phyloP scores from a whole-genome alignment of 116 monocot species.

The Dioscorea cayenensis region DNA sequence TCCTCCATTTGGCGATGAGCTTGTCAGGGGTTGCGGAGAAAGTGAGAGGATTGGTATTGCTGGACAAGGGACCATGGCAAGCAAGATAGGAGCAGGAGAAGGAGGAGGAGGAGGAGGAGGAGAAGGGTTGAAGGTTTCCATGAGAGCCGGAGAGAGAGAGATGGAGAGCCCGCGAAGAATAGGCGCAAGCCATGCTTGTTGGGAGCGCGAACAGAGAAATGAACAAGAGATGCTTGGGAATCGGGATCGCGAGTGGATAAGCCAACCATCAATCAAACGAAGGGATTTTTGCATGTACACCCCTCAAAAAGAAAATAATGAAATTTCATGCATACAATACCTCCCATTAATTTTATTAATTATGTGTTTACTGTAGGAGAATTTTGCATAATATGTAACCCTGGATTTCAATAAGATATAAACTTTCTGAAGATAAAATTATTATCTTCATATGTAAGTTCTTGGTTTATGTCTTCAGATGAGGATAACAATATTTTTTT shows the following conservation, averaged over 20 bases:
- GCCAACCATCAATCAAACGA: no score
- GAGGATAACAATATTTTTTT: no score
- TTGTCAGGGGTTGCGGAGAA: not conserved
- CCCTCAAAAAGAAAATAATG: no score
- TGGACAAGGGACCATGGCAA: not conserved
- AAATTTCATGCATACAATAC: no score
- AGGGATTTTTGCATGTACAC: no score
- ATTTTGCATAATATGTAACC: no score
- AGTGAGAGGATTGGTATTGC: not conserved
- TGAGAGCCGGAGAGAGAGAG: not conserved
- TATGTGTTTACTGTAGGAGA: no score
- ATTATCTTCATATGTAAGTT: no score
- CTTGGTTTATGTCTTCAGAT: no score
- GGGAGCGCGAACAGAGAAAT: not conserved
- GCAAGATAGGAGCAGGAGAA: not conserved
- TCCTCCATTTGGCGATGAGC: conserved; percentile 36
- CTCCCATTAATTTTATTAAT: no score
- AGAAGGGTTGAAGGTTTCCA: not conserved
- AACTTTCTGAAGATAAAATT: no score
- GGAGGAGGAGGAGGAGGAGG: not conserved
- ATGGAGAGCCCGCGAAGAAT: not conserved
- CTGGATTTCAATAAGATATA: no score
- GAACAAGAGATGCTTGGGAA: not conserved
- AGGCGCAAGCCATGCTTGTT: not conserved
- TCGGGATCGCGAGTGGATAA: not conserved